Conservation (phyloP, 495 filamentous ascomycete species). For the Lophiotrema nucula region DNA sequence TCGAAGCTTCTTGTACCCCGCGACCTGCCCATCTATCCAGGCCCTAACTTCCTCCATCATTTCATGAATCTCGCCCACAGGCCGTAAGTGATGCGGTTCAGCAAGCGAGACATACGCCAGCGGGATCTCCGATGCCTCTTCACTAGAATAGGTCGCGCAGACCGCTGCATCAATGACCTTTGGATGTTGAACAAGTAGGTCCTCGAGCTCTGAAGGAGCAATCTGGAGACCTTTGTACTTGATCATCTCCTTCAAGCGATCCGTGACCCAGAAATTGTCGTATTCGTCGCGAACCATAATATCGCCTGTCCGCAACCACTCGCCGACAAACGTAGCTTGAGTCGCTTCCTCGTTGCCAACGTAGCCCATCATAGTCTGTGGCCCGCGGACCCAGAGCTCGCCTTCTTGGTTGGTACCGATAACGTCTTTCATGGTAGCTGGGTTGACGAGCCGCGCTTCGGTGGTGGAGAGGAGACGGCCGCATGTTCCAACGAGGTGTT, state of each 20-base stretch:
- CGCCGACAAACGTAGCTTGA: slow-evolving; percentile 13
- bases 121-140: slow-evolving; percentile 18
- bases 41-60: slow-evolving; percentile 8
- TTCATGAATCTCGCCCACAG: neutral
- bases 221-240: slow-evolving; percentile 30
- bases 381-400: slow-evolving; percentile 18
- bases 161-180: slow-evolving; percentile 22
- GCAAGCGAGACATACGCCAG: slow-evolving; percentile 19
- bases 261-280: slow-evolving; percentile 20
- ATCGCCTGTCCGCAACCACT: slow-evolving; percentile 27
- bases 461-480: slow-evolving; percentile 9
- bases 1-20: slow-evolving; percentile 20
- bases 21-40: slow-evolving; percentile 14
- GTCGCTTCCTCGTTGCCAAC: slow-evolving; percentile 15
- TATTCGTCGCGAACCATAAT: slow-evolving; percentile 8
- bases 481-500: slow-evolving; percentile 10
- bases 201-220: slow-evolving; percentile 25
- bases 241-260: slow-evolving; percentile 28
- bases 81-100: neutral
- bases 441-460: slow-evolving; percentile 23
- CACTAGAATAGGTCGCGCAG: slow-evolving; percentile 12
- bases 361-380: slow-evolving; percentile 24
- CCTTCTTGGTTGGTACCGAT: slow-evolving; percentile 7
- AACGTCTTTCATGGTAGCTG: slow-evolving; percentile 12
- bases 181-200: slow-evolving; percentile 21